Evolutionary conservation across 2,329 filamentous ascomycete species (phyloP).

Genomic region (Pseudopyrenochaeta lycopersici): DNA sequence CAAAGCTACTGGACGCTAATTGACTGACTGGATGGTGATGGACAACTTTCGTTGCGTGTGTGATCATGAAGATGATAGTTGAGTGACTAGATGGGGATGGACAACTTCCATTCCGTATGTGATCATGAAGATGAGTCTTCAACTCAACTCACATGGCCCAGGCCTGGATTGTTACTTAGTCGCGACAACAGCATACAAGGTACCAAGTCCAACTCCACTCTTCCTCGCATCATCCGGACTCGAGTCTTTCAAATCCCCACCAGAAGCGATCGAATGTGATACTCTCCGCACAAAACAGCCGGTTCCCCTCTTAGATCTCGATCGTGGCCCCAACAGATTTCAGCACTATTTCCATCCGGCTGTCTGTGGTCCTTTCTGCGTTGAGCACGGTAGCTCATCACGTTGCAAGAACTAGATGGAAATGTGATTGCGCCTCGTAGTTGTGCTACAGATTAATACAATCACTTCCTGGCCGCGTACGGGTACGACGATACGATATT

Average conservation of each 20-base stretch:
- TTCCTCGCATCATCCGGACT: neutral
- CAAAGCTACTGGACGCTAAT: neutral
- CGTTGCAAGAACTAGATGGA: neutral
- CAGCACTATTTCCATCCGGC: no score
- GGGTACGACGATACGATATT: conserved; percentile 14
- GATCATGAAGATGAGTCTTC: no score
- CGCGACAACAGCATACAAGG: no score
- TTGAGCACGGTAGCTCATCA: neutral
- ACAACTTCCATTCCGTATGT: no score
- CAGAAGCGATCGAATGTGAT: neutral
- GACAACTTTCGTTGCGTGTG: neutral
- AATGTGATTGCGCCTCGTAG: neutral
- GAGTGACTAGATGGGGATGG: no score
- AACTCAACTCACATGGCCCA: no score
- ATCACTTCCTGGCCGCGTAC: neutral
- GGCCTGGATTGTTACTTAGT: no score
- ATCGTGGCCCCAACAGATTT: neutral
- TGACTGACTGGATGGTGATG: neutral
- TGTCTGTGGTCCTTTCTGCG: neutral
- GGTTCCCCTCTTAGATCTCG: neutral
- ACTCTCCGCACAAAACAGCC: neutral
- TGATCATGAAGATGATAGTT: neutral
- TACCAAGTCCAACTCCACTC: no score
- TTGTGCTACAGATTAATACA: neutral
- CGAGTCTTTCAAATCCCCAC: neutral